phyloP scores from a whole-genome alignment of 805 yeast species.

The Hanseniaspora pseudoguilliermondii region DNA sequence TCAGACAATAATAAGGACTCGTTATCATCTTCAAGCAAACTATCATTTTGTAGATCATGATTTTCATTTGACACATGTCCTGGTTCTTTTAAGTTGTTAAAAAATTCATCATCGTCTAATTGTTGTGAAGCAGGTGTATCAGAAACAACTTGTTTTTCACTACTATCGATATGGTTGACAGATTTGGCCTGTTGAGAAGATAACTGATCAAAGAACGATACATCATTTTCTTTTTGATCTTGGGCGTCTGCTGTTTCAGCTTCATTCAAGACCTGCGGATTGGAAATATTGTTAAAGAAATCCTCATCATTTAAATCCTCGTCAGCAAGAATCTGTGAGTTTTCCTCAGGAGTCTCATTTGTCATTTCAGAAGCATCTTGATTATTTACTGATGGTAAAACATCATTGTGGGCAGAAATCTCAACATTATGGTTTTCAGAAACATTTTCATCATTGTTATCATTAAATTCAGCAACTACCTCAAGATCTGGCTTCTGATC shows the following conservation, averaged over 20 bases:
- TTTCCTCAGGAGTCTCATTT: background rate
- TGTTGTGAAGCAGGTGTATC: background rate
- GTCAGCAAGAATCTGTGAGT: background rate
- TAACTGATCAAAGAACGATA: background rate
- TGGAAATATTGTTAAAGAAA: background rate
- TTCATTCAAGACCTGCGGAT: background rate
- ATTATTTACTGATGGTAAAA: too few relatives aligned
- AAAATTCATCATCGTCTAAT: background rate
- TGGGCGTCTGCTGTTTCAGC: background rate
- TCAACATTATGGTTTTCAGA: background rate
- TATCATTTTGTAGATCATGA: background rate
- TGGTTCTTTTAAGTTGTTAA: background rate
- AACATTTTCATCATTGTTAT: background rate
- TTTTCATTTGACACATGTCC: background rate
- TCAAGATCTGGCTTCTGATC: background rate
- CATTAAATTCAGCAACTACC: background rate
- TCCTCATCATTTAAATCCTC: slow-evolving; percentile 1
- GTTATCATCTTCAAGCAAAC: background rate
- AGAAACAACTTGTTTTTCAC: background rate
- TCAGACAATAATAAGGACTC: background rate
- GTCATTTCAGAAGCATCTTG: too few relatives aligned
- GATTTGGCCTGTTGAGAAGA: background rate
- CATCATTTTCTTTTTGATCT: background rate
- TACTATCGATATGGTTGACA: background rate
- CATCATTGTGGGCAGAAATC: too few relatives aligned